Percentiles rank a stretch among this genome's conserved stretches.
phyloP scores from a whole-genome alignment of 768 basidiomycete species.

The Termitomyces sp. region DNA sequence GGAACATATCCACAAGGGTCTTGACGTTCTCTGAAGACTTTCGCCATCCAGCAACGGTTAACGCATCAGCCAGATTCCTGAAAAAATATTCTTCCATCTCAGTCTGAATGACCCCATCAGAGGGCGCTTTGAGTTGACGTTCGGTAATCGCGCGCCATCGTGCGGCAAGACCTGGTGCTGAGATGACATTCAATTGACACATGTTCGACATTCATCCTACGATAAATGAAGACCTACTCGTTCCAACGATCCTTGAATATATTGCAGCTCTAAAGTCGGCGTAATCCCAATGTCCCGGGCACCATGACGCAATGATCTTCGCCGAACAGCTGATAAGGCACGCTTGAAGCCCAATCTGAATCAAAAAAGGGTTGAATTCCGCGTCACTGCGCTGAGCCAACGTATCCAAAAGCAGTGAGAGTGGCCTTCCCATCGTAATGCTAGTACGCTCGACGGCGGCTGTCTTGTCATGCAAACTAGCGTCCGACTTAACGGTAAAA shows the following conservation, averaged over 20 bases:
- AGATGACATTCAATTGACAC: constrained; percentile 4
- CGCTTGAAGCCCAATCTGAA: constrained; percentile 19
- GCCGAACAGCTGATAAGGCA: constrained; percentile 37
- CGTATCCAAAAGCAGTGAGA: neutral
- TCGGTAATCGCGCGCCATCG: constrained; percentile 29
- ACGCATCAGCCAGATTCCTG: neutral
- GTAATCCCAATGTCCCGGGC: constrained; percentile 41
- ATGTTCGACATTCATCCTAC: neutral
- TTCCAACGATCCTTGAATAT: constrained; percentile 35
- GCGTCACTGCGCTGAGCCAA: neutral
- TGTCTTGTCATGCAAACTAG: neutral
- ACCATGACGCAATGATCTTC: constrained; percentile 42
- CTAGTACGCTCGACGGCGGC: neutral
- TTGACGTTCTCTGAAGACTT: neutral
- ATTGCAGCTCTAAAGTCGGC: constrained; percentile 36
- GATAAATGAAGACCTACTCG: constrained; percentile 26
- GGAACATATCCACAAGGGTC: neutral
- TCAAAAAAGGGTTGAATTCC: neutral
- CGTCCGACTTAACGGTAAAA: neutral
- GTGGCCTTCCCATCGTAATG: neutral
- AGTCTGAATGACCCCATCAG: constrained; percentile 17
- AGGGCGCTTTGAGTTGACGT: constrained; percentile 21
- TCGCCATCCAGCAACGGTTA: neutral
- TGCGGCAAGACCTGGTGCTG: constrained; percentile 18
- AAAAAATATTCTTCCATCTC: constrained; percentile 16